Base-by-base conservation (phyloP, 768 basidiomycete genomes). In the Lactarius sanguifluus region DNA sequence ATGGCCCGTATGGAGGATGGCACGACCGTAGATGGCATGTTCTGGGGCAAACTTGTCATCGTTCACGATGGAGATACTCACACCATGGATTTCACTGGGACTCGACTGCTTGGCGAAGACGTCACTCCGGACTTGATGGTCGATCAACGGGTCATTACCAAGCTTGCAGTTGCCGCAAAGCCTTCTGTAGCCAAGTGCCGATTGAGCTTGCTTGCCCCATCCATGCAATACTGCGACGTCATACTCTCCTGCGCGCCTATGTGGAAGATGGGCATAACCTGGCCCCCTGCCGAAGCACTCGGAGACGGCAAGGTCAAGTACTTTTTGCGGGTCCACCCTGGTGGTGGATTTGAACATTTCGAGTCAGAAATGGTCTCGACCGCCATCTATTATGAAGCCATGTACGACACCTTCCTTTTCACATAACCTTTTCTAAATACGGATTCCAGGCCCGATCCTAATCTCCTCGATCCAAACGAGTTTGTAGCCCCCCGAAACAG, bases 1-100 rank as follows among this genome's bases (percentile, higher is more conserved):
- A 94, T 94, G 92, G 89, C 92, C 2, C 84, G 90, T 59, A 92
- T 92, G 89, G 92, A 94, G 69, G 92, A 94, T 71, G 92, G 92
- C 1, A 93, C 90, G 16, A 79, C 86, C 28, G 92, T 94, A 23
- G 92, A 91, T 58, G 92, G 92, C 47, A 79, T 85, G 76, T 94
- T 93, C 77, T 94, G 90, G 91, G 92, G 92, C 5, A 93, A 93
- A 73, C 85, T 94, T 62, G 86, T 86, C 70, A 91, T 94, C 59
- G 84, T 92, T 15, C 92, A 94, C 72, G 79, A 84, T 1, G 90
- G 86, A 38, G 89, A 91, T 71, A 86, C 78, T 20, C 92, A 94
- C 76, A 82, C 82, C 64, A 84, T 94, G 83, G 92, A 93, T 71
- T 94, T 94, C 74, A 86, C 77, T 60, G 92, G 92, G 30, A 92